These are phyloP conservation scores for Claviceps africana DNA, from an alignment of 2,329 filamentous ascomycete species.

Conservation along the genomic window DNA sequence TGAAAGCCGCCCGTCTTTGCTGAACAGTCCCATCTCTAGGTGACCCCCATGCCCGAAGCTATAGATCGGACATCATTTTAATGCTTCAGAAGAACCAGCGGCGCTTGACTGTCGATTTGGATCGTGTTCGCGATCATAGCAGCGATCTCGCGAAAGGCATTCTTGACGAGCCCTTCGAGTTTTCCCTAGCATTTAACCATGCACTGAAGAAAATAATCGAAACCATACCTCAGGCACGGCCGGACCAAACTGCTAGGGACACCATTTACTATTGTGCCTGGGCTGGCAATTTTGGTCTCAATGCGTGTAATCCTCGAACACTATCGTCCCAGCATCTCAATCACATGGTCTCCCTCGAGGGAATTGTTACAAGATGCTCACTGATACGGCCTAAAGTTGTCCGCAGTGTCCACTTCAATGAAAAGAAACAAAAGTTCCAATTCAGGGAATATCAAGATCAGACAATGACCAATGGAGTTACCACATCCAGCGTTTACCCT, in stretches of 20 bases:
- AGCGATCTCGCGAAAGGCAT: constrained; percentile 65
- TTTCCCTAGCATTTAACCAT: constrained; percentile 72
- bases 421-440: constrained; percentile 72
- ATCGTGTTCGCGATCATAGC: constrained; percentile 83
- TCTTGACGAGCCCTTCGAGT: constrained; percentile 78
- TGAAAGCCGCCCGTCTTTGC: background rate
- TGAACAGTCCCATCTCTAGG: constrained; percentile 18
- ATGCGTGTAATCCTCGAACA: constrained; percentile 86
- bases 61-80: constrained; percentile 74
- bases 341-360: constrained; percentile 92
- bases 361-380: constrained; percentile 92
- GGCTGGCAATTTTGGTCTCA: constrained; percentile 88
- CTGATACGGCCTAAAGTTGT: constrained; percentile 94
- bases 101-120: constrained; percentile 60
- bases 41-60: constrained; percentile 50
- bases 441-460: constrained; percentile 88
- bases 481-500: constrained; percentile 84
- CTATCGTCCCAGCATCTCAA: constrained; percentile 82
- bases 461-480: constrained; percentile 87
- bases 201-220: constrained; percentile 81
- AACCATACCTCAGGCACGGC: constrained; percentile 60
- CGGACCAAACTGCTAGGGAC: constrained; percentile 64
- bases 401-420: constrained; percentile 94
- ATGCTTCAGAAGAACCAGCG: constrained; percentile 57
- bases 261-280: constrained; percentile 93